phyloP scores from a whole-genome alignment of 78 protist genomes.

The Polysphondylium violaceum region DNA sequence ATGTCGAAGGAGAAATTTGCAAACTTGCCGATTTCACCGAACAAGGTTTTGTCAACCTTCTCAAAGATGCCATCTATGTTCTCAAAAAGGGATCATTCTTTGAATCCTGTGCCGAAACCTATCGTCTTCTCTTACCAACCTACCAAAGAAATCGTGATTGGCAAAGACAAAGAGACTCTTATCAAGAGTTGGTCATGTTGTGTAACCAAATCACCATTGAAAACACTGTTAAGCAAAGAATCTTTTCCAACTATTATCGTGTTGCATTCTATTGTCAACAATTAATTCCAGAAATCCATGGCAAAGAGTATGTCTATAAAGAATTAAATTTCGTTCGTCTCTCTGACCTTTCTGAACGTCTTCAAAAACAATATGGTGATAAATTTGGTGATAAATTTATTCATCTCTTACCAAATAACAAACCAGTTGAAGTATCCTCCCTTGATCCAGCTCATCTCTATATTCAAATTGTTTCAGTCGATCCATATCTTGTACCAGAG shows the following conservation, averaged over 20 bases:
- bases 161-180: constrained; percentile 34
- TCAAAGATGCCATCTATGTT: constrained; percentile 70
- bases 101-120: constrained; percentile 51
- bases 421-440: constrained; percentile 26
- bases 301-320: constrained; percentile 69
- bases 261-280: constrained; percentile 70
- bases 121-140: constrained; percentile 57
- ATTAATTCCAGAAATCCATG: constrained; percentile 62
- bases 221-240: constrained; percentile 9
- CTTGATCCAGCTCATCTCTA: constrained; percentile 22
- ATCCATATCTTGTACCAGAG: constrained; percentile 35
- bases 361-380: constrained; percentile 55
- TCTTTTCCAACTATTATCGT: constrained; percentile 79
- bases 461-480: constrained; percentile 65
- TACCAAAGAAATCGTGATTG: constrained; percentile 46
- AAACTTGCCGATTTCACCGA: constrained; percentile 64
- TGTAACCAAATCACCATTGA: constrained; percentile 40
- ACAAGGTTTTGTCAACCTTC: constrained; percentile 52
- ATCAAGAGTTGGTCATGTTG: constrained; percentile 19
- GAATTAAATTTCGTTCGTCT: constrained; percentile 58
- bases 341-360: constrained; percentile 62
- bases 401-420: constrained; percentile 63
- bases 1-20: constrained; percentile 81
- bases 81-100: constrained; percentile 54
- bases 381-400: constrained; percentile 70